Base-by-base conservation (phyloP, 2,329 filamentous ascomycete species). In the Waltergamsia citrina region DNA sequence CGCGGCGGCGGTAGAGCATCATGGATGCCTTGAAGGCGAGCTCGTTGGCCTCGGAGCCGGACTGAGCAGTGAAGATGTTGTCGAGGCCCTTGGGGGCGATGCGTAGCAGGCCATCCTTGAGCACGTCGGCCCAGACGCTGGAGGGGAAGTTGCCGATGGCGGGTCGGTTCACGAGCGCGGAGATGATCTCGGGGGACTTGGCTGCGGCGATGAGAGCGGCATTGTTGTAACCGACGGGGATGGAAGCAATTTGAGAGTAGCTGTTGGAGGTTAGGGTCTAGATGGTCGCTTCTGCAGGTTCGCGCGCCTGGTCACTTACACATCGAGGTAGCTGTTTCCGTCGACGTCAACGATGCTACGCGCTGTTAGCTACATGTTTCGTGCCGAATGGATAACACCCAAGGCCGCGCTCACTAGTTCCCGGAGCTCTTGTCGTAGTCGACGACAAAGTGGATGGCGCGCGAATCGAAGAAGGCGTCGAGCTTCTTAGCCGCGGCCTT, bases 11-110 rank as follows among this genome's bases (percentile, higher is more conserved):
- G 56, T 77, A 77, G 64, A 77, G 85, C 79, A 90, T 90, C 62
- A 88, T 87, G 18, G 84, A 82, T 11, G 84, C 84, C 63, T 90
- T 90, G 71, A 83, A 90, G 36, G 84, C 84, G 32, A 83, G 78
- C 60, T 90, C 84, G 59, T 88, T 88, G 56, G 84, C 84, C 52
- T 90, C 84, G 22, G 81, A 86, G 38, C 84, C 84, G 28, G 82
- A 74, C 63, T 81, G 77, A 33, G 76, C 82, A 30, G 84, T 90
- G 64, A 88, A 88, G 47, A 88, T 82, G 59, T 87, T 81, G 63
- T 84, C 65, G 37, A 85, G 63, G 30, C 83, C 38, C 83, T 53
- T 78, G 31, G 84, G 84, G 1, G 84, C 81, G 30, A 81, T 82
- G 36, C 67, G 71, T 28, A 90, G 69, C 37, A 86, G 71, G 43